Evolutionary conservation across 768 basidiomycete species (phyloP), one percentile per base, ranked within the genome.

Genomic region (Boletus huronensis): DNA sequence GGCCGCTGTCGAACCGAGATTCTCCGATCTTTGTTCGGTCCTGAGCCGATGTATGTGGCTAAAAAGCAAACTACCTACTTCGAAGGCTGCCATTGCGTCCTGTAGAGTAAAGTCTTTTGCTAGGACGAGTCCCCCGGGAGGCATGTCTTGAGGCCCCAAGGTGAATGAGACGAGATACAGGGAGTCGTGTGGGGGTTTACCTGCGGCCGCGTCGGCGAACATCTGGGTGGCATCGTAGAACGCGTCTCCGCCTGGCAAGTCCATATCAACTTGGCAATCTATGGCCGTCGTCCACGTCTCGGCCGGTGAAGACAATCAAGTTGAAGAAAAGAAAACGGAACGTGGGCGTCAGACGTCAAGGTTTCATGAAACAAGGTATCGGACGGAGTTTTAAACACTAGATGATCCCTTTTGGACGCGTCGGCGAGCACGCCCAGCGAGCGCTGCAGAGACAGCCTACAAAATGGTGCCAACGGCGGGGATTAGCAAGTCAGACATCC

Each of bases 51-150:
- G 36, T 1, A 50, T 45, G 58, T 36, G 51, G 45, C 40, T 13
- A 49, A 53, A 28, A 47, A 32, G 31, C 19, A 29, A 48, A 48
- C 46, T 23, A 62, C 76, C 54, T 66, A 89, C 91, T 81, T 94
- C 89, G 51, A 97, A 84, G 14, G 92, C 90, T 61, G 88, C 89
- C 93, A 98, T 96, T n/a, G 92, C 86, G 57, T 98, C 94, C 57
- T 86, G 80, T 44, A 96, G 75, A 17, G 82, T 81, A 60, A 92
- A 87, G 29, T 80, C 82, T 1, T 84, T 80, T 62, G 82, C 83
- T 32, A 91, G 78, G 6, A 93, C 55, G 54, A 93, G 72, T 35
- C 77, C 77, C 13, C 82, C 84, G 0, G 78, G 73, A 29, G 79
- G 74, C 81, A 96, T 83, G 39, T 83, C 91, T 82, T 53, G 47